Conservation (phyloP, 1,139 yeast genomes). For the Hanseniaspora uvarum region DNA sequence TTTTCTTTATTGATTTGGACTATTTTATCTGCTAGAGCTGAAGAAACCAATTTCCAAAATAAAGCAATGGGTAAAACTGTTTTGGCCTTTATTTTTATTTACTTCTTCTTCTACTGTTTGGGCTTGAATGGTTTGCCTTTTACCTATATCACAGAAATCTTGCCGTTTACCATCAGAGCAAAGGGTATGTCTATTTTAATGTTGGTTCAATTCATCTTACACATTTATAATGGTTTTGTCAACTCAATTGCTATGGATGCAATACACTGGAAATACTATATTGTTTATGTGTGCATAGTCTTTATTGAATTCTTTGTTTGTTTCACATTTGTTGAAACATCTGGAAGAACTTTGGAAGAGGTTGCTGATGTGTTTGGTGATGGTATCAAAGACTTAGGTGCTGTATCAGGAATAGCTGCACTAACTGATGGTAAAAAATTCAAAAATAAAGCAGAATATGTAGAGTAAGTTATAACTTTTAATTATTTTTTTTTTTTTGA, state of each 20-base stretch:
- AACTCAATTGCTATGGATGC: conserved; percentile 52
- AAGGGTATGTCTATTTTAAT: conserved; percentile 30
- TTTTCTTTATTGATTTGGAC: conserved; percentile 33
- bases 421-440: conserved; percentile 10
- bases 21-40: conserved; percentile 29
- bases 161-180: conserved; percentile 35
- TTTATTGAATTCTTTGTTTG: conserved; percentile 36
- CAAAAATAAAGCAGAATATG: not conserved
- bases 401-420: conserved; percentile 20
- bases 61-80: conserved; percentile 31
- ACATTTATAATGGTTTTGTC: conserved; percentile 40
- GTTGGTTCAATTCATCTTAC: conserved; percentile 29
- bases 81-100: conserved; percentile 34
- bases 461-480: not conserved
- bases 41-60: conserved; percentile 26
- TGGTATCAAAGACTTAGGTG: conserved; percentile 21
- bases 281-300: conserved; percentile 39
- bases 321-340: conserved; percentile 42
- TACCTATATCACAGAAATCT: conserved; percentile 35
- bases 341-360: conserved; percentile 46
- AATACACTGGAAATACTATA: conserved; percentile 50
- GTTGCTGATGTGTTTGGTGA: conserved; percentile 42
- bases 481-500: too few species aligned
- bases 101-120: conserved; percentile 31
- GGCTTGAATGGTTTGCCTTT: conserved; percentile 30